A percentile compares a stretch with the other conserved stretches of the same genome.
phyloP scores from a whole-genome alignment of 1,139 yeast species.

The Sugiyamaella novakii region DNA sequence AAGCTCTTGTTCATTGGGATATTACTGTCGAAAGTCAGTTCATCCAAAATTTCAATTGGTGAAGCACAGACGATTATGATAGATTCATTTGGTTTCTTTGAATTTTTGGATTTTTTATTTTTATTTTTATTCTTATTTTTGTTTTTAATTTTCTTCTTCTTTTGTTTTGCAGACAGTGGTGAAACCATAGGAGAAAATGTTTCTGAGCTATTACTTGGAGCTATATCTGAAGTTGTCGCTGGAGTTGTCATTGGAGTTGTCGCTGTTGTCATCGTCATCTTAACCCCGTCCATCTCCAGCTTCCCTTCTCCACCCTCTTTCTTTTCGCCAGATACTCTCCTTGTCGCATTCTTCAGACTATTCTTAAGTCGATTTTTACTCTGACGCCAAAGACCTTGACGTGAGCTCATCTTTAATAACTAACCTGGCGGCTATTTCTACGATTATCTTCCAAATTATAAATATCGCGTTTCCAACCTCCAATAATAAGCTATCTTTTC shows the following conservation, averaged over 20 bases:
- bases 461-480: no score
- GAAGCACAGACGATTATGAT: slow-evolving; percentile 14
- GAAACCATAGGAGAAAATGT: no score
- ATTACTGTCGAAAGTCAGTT: slow-evolving; percentile 2
- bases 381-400: slow-evolving; percentile 13
- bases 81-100: background rate
- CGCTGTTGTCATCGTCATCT: background rate
- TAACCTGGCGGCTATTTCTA: no score
- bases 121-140: background rate
- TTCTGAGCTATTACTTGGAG: no score
- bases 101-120: background rate
- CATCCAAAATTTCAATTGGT: slow-evolving; percentile 15
- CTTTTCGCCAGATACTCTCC: background rate
- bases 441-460: no score
- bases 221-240: background rate
- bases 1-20: background rate
- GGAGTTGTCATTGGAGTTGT: background rate
- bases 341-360: background rate
- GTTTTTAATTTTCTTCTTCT: background rate
- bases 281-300: background rate
- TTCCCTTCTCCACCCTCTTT: background rate
- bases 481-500: no score
- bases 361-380: slow-evolving; percentile 5
- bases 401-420: slow-evolving; percentile 5
- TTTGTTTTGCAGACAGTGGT: background rate